Percentiles rank a stretch among this genome's conserved stretches.
Conservation (phyloP, 345 rosid genomes). For the Aquilaria sinensis region DNA sequence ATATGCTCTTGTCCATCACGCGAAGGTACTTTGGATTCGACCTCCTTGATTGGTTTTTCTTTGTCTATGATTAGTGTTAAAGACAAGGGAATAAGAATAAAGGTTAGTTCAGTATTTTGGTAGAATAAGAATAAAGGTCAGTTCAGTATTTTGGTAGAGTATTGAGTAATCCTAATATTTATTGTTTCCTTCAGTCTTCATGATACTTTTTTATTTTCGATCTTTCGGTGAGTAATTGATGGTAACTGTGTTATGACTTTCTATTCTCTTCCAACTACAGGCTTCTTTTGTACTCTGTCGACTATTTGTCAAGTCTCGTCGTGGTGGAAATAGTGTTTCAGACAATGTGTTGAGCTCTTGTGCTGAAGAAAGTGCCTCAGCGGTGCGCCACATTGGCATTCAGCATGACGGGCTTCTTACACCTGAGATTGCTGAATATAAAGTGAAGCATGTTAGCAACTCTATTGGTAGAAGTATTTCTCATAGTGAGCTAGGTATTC, state of each 20-base stretch:
- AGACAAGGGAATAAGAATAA: too few species aligned
- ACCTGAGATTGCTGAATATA: conserved; percentile 20
- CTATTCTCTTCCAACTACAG: conserved; percentile 24
- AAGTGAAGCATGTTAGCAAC: conserved; percentile 2
- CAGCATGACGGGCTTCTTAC: conserved; percentile 30
- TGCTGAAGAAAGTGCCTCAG: conserved; percentile 38
- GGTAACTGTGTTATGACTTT: background rate
- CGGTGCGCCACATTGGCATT: conserved; percentile 25
- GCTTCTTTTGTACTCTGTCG: conserved; percentile 48
- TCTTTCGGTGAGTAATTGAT: too few species aligned
- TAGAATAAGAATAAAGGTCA: too few species aligned
- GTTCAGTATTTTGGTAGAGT: too few species aligned
- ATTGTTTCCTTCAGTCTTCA: background rate
- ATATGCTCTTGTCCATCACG: conserved; percentile 32
- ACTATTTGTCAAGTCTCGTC: conserved; percentile 30
- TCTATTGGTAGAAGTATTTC: conserved; percentile 9
- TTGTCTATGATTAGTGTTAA: too few species aligned
- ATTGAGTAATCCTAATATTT: background rate
- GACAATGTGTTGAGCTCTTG: conserved; percentile 28
- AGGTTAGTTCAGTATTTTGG: too few species aligned
- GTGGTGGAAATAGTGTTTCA: conserved; percentile 23
- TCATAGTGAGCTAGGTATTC: conserved; percentile 16
- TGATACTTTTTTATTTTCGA: too few species aligned
- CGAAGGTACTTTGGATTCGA: conserved; percentile 23
- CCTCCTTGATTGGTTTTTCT: background rate